Percentiles rank a stretch among this genome's conserved stretches.
These are phyloP conservation scores for Pythium pyrilobum DNA, from an alignment of 352 stramenopile genomes.

Conservation along the genomic window DNA sequence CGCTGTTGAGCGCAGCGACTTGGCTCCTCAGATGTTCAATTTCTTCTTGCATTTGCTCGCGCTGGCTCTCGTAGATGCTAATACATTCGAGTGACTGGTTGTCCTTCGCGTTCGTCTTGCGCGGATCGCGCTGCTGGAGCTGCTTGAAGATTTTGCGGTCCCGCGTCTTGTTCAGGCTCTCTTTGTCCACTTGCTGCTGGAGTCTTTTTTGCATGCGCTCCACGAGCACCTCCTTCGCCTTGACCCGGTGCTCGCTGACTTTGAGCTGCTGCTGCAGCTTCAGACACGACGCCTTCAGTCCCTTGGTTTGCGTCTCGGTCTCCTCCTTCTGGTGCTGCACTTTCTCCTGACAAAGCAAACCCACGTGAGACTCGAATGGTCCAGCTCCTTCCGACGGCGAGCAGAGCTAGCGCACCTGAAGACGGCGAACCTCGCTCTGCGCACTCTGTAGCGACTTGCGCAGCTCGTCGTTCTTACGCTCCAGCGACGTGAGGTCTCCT, in stretches of 20 bases:
- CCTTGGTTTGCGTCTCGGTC: constrained; percentile 42
- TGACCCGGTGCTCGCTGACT: constrained; percentile 82
- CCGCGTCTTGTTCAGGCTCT: constrained; percentile 51
- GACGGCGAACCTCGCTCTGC: constrained; percentile 42
- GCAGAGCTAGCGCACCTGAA: constrained; percentile 32
- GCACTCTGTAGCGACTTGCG: constrained; percentile 40
- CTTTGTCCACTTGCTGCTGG: constrained; percentile 71
- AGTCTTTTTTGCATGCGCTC: constrained; percentile 81
- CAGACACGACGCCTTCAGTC: constrained; percentile 52
- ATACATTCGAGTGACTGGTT: constrained; percentile 67
- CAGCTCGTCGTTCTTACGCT: constrained; percentile 46
- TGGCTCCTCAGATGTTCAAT: constrained; percentile 59
- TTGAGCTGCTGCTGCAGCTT: constrained; percentile 82
- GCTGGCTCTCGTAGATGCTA: constrained; percentile 61
- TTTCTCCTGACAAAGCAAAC: constrained; percentile 26
- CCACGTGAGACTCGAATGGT: not conserved
- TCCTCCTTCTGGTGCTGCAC: constrained; percentile 43
- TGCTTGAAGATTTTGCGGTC: constrained; percentile 59
- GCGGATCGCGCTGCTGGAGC: constrained; percentile 59
- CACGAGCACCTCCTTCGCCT: constrained; percentile 77
- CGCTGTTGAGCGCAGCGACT: constrained; percentile 51
- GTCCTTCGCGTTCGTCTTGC: constrained; percentile 49
- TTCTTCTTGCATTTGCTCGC: constrained; percentile 69
- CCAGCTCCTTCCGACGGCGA: not conserved
- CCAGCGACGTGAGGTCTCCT: constrained; percentile 30